Base-by-base conservation (phyloP, 352 stramenopile genomes). In the Pythium volutum region DNA sequence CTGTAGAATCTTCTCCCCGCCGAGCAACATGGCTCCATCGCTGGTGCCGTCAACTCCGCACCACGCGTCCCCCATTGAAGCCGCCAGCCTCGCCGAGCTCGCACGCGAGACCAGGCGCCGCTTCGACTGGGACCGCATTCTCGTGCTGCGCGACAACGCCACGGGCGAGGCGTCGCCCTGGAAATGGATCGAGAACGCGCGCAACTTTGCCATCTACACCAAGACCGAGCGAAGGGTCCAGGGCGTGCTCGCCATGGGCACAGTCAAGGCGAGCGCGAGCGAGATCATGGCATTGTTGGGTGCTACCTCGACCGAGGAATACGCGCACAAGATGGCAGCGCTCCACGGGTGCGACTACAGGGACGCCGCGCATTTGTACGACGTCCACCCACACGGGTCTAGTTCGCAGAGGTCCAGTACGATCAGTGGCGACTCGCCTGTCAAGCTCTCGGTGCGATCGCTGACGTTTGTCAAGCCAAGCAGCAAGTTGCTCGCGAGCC, bases 111-210 rank as follows among this genome's bases (percentile, higher is more conserved):
- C 56, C 36, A 59, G 48, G 27, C 41, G 20, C 31, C 36, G 27
- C 15, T 25, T 70, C 51, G 10, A 64, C 3, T 70, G 64, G 64
- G 45, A 66, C 23, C 31, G 39, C 8, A 48, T 70, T 36, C 39
- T 65, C 29, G 20, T 15, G 16, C 22, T 10, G 45, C 34, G 20
- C 23, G 12, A 9, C n/a, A 20, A 1, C 4, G 34, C 3, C 7
- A 41, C 9, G 41, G 48, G 20, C 29, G 29, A 4, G 4, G 29
- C 29, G 29, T 10, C 29, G 29, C 29, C 29, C 4, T 69, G 62
- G 62, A 64, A 69, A 20, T 69, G 62, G 62, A 22, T 62, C 41
- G 55, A 69, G 18, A 57, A 57, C 23, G 27, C 18, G 14, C 45
- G 62, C 41, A 55, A 48, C 11, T 62, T 64, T 15, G 41, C 38